These are phyloP conservation scores for Jacaranda copaia DNA, from an alignment of 257 asterid species.

Conservation along the genomic window DNA sequence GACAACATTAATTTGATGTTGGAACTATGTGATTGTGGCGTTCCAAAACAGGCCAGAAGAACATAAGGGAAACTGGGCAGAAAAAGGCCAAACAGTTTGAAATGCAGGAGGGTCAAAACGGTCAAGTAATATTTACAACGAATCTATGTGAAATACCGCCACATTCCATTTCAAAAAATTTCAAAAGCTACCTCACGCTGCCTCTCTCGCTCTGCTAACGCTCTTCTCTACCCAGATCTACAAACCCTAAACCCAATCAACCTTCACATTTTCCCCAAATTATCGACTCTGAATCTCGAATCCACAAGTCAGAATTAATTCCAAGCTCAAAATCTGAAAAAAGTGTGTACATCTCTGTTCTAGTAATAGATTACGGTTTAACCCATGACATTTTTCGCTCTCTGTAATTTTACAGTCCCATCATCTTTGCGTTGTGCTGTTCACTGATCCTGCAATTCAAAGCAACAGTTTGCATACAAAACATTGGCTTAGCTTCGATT, in stretches of 20 bases:
- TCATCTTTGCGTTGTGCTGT: constrained; percentile 5
- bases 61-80: neutral
- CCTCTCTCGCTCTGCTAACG: constrained; percentile 27
- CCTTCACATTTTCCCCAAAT: constrained; percentile 24
- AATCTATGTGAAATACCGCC: constrained; percentile 52
- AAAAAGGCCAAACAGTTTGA: neutral
- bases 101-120: constrained; percentile 44
- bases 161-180: constrained; percentile 49
- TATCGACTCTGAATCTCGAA: neutral
- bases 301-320: neutral
- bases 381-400: constrained; percentile 24
- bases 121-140: constrained; percentile 60
- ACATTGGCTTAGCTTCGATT: constrained; percentile 29
- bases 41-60: too few relatives aligned
- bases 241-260: constrained; percentile 31
- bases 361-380: constrained; percentile 17
- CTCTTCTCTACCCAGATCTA: constrained; percentile 21
- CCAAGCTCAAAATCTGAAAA: neutral
- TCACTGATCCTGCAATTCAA: constrained; percentile 57
- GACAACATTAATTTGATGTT: too few relatives aligned
- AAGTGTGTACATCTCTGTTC: neutral
- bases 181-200: constrained; percentile 35
- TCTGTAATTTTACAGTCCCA: constrained; percentile 12
- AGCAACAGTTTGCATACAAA: constrained; percentile 50
- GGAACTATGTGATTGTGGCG: too few relatives aligned